A percentile compares a stretch with the other conserved stretches of the same genome.
These are phyloP conservation scores for Pichia occidentalis DNA, from an alignment of 805 yeast genomes.

Conservation along the genomic window DNA sequence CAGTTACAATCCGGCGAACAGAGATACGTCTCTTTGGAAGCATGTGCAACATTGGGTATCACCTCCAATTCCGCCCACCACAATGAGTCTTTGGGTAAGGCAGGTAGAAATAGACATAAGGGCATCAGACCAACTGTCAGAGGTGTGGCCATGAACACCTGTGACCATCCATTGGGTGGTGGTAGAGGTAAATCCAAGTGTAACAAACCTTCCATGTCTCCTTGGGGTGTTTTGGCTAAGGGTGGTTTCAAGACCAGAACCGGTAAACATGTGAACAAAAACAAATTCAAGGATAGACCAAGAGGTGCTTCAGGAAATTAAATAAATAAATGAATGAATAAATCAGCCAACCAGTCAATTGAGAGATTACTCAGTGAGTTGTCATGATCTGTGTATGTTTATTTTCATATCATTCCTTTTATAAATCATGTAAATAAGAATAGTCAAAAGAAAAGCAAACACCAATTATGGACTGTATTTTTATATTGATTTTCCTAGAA, in stretches of 20 bases:
- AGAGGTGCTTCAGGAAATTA: conserved; percentile 40
- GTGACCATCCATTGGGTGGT: conserved; percentile 99
- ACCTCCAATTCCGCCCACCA: conserved; percentile 92
- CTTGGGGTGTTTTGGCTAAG: conserved; percentile 92
- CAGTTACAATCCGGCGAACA: conserved; percentile 90
- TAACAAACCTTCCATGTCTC: conserved; percentile 86
- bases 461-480: too few relatives aligned
- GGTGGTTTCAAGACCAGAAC: conserved; percentile 91
- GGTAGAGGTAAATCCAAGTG: conserved; percentile 99
- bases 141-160: conserved; percentile 97
- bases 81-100: conserved; percentile 86
- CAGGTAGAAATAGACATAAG: conserved; percentile 87
- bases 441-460: too few relatives aligned
- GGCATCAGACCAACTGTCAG: conserved; percentile 94
- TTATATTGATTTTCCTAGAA: too few relatives aligned
- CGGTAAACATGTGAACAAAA: conserved; percentile 76
- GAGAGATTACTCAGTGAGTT: too few relatives aligned
- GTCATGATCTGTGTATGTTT: too few relatives aligned
- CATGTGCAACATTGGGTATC: conserved; percentile 90
- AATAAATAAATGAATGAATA: too few relatives aligned
- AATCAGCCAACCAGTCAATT: too few relatives aligned
- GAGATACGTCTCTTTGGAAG: conserved; percentile 75
- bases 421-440: too few relatives aligned
- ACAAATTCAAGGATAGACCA: conserved; percentile 88
- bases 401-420: too few relatives aligned